These are phyloP conservation scores for Pseudogymnoascus sp. DNA, from an alignment of 2,329 filamentous ascomycete species.

Conservation along the genomic window DNA sequence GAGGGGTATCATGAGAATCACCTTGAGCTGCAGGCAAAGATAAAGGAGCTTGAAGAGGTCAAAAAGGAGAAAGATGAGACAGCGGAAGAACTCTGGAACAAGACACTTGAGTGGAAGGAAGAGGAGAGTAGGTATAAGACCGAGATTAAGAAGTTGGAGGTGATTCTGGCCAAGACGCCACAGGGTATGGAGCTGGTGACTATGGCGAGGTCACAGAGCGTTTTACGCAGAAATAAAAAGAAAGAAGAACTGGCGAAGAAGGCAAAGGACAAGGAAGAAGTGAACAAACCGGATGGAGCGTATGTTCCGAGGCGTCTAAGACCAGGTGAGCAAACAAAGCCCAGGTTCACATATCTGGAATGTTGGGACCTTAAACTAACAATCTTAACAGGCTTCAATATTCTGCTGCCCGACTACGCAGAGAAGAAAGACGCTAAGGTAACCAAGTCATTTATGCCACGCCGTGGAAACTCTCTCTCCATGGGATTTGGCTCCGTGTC, in stretches of 20 bases:
- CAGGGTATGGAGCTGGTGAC: conserved; percentile 26
- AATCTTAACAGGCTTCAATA: background rate
- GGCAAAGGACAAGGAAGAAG: background rate
- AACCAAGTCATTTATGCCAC: background rate
- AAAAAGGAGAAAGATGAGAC: conserved; percentile 22
- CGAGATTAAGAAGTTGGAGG: conserved; percentile 27
- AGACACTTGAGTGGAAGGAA: conserved; percentile 22
- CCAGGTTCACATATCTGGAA: background rate
- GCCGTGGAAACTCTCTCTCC: background rate
- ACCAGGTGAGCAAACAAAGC: background rate
- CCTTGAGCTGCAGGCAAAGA: conserved; percentile 18
- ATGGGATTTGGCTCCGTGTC: background rate
- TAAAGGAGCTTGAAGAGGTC: conserved; percentile 21
- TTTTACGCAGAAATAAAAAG: conserved; percentile 19
- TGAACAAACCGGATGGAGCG: background rate
- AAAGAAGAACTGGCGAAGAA: background rate
- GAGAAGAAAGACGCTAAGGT: background rate
- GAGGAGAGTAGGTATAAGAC: conserved; percentile 26
- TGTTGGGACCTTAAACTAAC: background rate
- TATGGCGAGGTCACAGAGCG: conserved; percentile 25
- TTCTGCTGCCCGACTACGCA: background rate
- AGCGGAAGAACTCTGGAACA: conserved; percentile 13
- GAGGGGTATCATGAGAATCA: conserved; percentile 26
- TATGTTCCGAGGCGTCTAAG: conserved; percentile 4
- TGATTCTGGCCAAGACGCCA: conserved; percentile 25